Evolutionary conservation across 1,284 basidiomycete genomes (phyloP).

Genomic region (Malassezia vespertilionis): DNA sequence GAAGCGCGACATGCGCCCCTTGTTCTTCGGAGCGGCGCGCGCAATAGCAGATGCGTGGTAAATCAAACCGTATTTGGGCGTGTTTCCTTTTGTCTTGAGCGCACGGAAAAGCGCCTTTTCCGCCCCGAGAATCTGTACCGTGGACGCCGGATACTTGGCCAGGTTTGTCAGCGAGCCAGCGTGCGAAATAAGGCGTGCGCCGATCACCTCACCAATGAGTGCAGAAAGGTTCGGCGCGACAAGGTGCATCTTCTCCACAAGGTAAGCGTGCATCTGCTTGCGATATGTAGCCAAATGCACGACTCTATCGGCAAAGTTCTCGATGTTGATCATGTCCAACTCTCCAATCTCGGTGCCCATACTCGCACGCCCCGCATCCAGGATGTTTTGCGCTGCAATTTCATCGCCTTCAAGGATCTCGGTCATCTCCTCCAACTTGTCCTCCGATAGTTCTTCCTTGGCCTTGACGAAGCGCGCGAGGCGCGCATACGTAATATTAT

Average conservation of each 20-base stretch:
- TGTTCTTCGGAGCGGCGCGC: slow-evolving; percentile 85
- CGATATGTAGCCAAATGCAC: slow-evolving; percentile 87
- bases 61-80: slow-evolving; percentile 63
- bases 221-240: slow-evolving; percentile 87
- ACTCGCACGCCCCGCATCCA: slow-evolving; percentile 83
- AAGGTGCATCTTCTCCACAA: slow-evolving; percentile 94
- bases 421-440: slow-evolving; percentile 65
- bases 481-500: slow-evolving; percentile 89
- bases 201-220: slow-evolving; percentile 86
- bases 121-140: slow-evolving; percentile 93
- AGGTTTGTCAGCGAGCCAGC: slow-evolving; percentile 94
- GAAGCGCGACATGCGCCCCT: slow-evolving; percentile 67
- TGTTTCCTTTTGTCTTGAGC: slow-evolving; percentile 96
- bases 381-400: slow-evolving; percentile 77
- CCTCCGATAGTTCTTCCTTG: slow-evolving; percentile 60
- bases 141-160: slow-evolving; percentile 96
- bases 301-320: slow-evolving; percentile 79
- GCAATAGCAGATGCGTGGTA: slow-evolving; percentile 68
- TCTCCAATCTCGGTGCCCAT: slow-evolving; percentile 91
- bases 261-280: slow-evolving; percentile 76
- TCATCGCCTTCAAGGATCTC: slow-evolving; percentile 75
- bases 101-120: slow-evolving; percentile 97
- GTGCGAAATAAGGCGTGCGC: slow-evolving; percentile 87
- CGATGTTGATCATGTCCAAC: slow-evolving; percentile 92
- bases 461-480: slow-evolving; percentile 79